These are phyloP conservation scores for Eleusine indica DNA, from an alignment of 176 grass and related monocot genomes.

Conservation along the genomic window DNA sequence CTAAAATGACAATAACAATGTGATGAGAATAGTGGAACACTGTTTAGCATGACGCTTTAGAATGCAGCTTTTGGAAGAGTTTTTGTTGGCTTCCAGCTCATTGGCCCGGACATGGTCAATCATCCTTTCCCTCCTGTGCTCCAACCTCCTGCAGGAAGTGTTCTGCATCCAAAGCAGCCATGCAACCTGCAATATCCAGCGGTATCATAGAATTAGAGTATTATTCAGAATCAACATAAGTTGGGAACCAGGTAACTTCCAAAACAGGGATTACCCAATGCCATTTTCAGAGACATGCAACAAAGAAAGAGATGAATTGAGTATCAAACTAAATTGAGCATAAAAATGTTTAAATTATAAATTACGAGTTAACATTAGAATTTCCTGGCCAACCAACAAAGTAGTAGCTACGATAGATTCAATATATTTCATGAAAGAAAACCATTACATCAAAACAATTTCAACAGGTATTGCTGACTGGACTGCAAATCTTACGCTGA, in stretches of 20 bases:
- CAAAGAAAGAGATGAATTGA: neutral
- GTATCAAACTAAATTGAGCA: neutral
- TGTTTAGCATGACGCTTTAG: conserved; percentile 10
- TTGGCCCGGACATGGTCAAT: conserved; percentile 57
- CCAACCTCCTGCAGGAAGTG: conserved; percentile 91
- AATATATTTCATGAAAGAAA: neutral
- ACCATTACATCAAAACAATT: neutral
- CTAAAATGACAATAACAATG: conserved; percentile 11
- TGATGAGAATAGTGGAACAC: neutral
- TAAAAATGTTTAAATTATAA: neutral
- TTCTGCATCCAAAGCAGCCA: conserved; percentile 95
- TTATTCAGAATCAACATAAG: neutral
- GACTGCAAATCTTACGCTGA: neutral
- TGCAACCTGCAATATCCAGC: conserved; percentile 67
- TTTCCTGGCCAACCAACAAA: neutral
- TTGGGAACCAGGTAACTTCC: neutral
- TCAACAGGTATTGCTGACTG: neutral
- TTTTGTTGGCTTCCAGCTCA: neutral
- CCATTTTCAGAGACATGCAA: neutral
- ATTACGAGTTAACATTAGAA: neutral
- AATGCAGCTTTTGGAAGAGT: conserved; percentile 41
- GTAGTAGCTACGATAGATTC: neutral
- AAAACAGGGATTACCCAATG: neutral
- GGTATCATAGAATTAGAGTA: neutral
- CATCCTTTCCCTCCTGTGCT: conserved; percentile 64